These are phyloP conservation scores for Alternaria postmessia DNA, from an alignment of 2,329 filamentous ascomycete species.

Conservation along the genomic window DNA sequence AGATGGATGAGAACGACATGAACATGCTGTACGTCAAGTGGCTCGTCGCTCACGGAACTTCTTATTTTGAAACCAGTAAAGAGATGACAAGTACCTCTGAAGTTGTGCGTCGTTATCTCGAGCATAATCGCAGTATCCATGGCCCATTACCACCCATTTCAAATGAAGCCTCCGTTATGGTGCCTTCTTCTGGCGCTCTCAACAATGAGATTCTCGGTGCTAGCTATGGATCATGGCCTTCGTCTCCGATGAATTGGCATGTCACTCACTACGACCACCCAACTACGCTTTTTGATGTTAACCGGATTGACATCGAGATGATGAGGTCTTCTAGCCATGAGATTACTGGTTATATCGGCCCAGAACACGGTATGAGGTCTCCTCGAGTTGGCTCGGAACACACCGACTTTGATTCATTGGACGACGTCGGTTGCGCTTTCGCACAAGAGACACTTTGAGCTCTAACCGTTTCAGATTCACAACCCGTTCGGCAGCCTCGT, in stretches of 20 bases:
- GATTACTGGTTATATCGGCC: background rate
- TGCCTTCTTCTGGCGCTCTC: background rate
- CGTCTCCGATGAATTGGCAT: background rate
- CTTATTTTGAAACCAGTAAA: background rate
- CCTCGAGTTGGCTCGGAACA: background rate
- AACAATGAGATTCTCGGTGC: background rate
- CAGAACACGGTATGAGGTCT: no score
- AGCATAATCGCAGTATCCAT: background rate
- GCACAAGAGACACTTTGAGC: background rate
- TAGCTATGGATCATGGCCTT: background rate
- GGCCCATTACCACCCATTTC: background rate
- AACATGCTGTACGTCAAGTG: background rate
- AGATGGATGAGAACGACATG: background rate
- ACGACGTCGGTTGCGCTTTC: background rate
- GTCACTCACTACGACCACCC: background rate
- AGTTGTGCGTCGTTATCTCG: background rate
- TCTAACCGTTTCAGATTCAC: background rate
- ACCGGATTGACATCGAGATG: background rate
- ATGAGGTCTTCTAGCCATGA: background rate
- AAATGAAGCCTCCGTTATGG: background rate
- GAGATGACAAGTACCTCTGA: background rate
- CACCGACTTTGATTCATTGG: no score
- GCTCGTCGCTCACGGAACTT: background rate
- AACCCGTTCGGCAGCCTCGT: background rate
- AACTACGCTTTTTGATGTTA: background rate